Conservation (phyloP, 768 basidiomycete genomes). For the Ramaria sp. region DNA sequence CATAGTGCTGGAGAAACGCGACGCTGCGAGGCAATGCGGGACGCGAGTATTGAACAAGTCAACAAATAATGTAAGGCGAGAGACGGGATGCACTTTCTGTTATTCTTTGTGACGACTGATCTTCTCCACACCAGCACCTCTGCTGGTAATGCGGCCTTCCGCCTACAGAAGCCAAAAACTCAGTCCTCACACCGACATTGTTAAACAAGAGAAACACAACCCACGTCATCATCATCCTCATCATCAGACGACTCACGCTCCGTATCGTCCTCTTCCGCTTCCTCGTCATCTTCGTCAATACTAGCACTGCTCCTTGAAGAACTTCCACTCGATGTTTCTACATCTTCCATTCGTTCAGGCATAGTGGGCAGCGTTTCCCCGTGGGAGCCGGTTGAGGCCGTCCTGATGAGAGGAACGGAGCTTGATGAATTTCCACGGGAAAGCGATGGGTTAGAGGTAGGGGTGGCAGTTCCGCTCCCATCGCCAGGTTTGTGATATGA, state of each 20-base stretch:
- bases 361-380: background rate
- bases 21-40: background rate
- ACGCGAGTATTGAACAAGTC: background rate
- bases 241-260: background rate
- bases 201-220: background rate
- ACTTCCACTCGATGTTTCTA: background rate
- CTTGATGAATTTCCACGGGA: background rate
- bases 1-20: too few relatives aligned
- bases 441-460: background rate
- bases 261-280: background rate
- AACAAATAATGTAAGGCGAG: background rate
- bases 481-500: constrained; percentile 1
- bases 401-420: background rate
- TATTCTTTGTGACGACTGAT: constrained; percentile 9
- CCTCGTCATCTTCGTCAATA: background rate
- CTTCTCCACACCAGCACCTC: constrained; percentile 4
- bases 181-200: background rate
- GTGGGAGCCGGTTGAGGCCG: background rate
- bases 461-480: background rate
- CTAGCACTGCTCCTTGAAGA: background rate
- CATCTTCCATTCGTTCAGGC: background rate
- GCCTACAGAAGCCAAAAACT: background rate
- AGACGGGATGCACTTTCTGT: background rate
- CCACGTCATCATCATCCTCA: background rate
- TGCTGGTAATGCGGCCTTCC: constrained; percentile 3